Evolutionary conservation across 83 land plant species (phyloP).

Genomic region (Larix sibirica): DNA sequence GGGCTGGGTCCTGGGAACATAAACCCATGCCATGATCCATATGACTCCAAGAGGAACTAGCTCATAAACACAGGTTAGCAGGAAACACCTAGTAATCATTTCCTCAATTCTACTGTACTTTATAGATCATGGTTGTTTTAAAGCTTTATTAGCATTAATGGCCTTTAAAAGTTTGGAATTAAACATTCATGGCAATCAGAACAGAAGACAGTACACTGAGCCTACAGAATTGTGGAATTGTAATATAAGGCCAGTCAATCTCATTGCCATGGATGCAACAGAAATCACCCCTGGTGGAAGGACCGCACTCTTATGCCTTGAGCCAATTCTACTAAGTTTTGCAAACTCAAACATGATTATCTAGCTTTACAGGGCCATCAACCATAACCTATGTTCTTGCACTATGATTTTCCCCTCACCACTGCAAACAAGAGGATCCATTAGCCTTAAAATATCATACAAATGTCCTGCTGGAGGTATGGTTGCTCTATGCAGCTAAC

Average conservation of each 20-base stretch:
- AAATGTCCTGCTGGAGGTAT: slow-evolving; percentile 2
- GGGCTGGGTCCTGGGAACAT: too few species aligned
- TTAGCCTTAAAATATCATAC: not conserved
- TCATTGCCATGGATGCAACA: not conserved
- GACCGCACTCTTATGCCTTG: not conserved
- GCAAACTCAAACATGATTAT: not conserved
- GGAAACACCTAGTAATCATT: not conserved
- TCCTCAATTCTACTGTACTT: not conserved
- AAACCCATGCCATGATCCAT: not conserved
- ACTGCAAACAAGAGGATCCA: not conserved
- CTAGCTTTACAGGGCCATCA: not conserved
- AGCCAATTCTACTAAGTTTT: not conserved
- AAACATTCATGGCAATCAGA: not conserved
- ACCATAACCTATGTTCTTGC: not conserved
- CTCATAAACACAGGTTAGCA: not conserved
- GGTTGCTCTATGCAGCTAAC: not conserved
- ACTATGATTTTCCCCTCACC: not conserved
- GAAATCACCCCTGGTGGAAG: not conserved
- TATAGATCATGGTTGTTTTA: not conserved
- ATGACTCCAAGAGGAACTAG: not conserved
- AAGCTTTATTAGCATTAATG: not conserved
- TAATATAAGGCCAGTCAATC: not conserved
- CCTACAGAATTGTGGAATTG: not conserved
- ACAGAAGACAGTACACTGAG: not conserved
- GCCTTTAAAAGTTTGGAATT: not conserved